A percentile compares a stretch with the other conserved stretches of the same genome.
phyloP scores from a whole-genome alignment of 2,329 filamentous ascomycete genomes.

The Escovopsis weberi region DNA sequence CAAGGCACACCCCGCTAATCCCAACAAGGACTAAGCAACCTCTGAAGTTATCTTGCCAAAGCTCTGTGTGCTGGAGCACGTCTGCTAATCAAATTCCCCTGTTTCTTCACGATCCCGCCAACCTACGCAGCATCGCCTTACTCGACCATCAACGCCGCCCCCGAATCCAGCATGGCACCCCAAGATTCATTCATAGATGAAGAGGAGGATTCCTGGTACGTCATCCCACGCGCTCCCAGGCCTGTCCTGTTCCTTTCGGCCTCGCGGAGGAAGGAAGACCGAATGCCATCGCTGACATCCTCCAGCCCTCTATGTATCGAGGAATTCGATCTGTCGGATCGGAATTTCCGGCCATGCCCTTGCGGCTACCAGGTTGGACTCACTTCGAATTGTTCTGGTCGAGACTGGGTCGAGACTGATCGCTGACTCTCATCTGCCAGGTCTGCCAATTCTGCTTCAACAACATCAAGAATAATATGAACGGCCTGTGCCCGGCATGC shows the following conservation, averaged over 20 bases:
- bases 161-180: slow-evolving; percentile 38
- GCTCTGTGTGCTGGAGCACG: slow-evolving; percentile 5
- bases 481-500: slow-evolving; percentile 94
- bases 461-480: slow-evolving; percentile 97
- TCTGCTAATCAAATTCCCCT: slow-evolving; percentile 9
- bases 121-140: slow-evolving; percentile 4
- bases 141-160: slow-evolving; percentile 3
- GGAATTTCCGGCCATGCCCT: slow-evolving; percentile 91
- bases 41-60: slow-evolving; percentile 8
- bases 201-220: slow-evolving; percentile 55
- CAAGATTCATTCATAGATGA: slow-evolving; percentile 60
- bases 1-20: slow-evolving; percentile 1
- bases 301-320: slow-evolving; percentile 93
- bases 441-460: slow-evolving; percentile 99
- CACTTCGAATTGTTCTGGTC: neutral
- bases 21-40: neutral
- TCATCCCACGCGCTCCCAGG: slow-evolving; percentile 6
- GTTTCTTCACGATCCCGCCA: slow-evolving; percentile 10
- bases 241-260: slow-evolving; percentile 9
- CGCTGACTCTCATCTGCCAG: slow-evolving; percentile 27
- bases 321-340: slow-evolving; percentile 95
- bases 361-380: slow-evolving; percentile 86
- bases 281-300: slow-evolving; percentile 8
- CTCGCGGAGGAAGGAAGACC: neutral
- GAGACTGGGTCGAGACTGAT: neutral